Conservation (phyloP, 345 rosid species). For the Draba incana region DNA sequence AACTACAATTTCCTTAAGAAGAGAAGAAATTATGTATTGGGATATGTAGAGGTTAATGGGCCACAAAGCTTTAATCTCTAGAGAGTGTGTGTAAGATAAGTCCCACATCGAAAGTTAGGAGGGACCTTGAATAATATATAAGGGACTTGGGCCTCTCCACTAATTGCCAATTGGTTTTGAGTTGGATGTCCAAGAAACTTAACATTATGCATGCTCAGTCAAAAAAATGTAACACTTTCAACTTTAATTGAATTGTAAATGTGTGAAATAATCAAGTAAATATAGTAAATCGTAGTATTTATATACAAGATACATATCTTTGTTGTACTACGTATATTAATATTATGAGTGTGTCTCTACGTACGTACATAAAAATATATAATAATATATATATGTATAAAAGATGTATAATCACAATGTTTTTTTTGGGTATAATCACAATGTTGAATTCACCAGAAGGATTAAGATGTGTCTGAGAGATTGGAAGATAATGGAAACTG, state of each 20-base stretch:
- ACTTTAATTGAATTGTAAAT: background rate
- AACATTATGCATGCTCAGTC: background rate
- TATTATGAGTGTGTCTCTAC: slow-evolving; percentile 21
- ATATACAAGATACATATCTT: background rate
- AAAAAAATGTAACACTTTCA: background rate
- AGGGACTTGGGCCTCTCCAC: too few species aligned
- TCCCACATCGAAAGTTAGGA: too few species aligned
- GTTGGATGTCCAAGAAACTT: too few species aligned
- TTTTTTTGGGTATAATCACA: slow-evolving; percentile 15
- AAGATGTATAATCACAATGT: slow-evolving; percentile 8
- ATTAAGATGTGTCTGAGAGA: slow-evolving; percentile 40
- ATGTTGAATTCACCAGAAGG: slow-evolving; percentile 36
- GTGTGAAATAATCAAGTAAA: background rate
- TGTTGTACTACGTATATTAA: slow-evolving; percentile 15
- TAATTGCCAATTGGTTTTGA: too few species aligned
- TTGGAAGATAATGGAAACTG: slow-evolving; percentile 38
- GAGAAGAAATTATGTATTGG: too few species aligned
- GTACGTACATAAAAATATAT: slow-evolving; percentile 6
- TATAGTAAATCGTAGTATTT: background rate
- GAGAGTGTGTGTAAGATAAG: too few species aligned
- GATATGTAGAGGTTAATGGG: too few species aligned
- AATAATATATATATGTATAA: background rate
- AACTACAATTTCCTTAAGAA: too few species aligned
- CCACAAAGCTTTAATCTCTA: too few species aligned
- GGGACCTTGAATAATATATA: too few species aligned